A percentile compares a stretch with the other conserved stretches of the same genome.
These are phyloP conservation scores for Quercus phellos DNA, from an alignment of 331 rosid genomes.

Conservation along the genomic window DNA sequence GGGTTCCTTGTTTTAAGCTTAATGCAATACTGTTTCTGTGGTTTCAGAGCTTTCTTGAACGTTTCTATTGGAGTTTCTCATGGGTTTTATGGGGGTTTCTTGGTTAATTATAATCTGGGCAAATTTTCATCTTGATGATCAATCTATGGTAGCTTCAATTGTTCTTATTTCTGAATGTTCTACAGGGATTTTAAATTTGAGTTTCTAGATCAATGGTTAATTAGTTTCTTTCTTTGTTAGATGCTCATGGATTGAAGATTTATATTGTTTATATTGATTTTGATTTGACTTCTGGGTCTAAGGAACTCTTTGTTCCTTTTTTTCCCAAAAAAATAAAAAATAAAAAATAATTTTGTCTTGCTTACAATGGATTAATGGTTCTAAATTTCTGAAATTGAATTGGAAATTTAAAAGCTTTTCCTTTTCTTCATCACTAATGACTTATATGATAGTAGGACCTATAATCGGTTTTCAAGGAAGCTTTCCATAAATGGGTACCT, in stretches of 20 bases:
- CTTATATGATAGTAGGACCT: not conserved
- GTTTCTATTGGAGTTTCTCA: not conserved
- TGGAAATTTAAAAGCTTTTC: constrained; percentile 14
- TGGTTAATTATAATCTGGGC: not conserved
- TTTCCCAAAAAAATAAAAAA: too few species aligned
- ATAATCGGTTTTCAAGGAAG: constrained; percentile 1
- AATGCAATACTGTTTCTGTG: constrained; percentile 10
- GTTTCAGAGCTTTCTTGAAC: constrained; percentile 10
- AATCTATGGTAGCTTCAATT: not conserved
- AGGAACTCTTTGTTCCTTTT: not conserved
- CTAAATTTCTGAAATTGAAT: not conserved
- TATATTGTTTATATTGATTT: constrained; percentile 1
- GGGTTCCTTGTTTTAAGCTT: constrained; percentile 14
- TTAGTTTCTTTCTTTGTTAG: constrained; percentile 1
- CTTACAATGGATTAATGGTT: constrained; percentile 9
- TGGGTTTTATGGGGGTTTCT: not conserved
- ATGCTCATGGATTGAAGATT: constrained; percentile 2
- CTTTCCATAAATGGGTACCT: not conserved
- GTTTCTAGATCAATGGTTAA: not conserved
- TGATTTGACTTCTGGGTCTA: not conserved
- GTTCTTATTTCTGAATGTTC: not conserved
- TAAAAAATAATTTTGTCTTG: not conserved
- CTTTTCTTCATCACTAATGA: not conserved
- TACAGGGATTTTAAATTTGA: not conserved
- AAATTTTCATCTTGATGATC: constrained; percentile 18